These are phyloP conservation scores for Saccharomyces jurei DNA, from an alignment of 805 yeast genomes.

Conservation along the genomic window DNA sequence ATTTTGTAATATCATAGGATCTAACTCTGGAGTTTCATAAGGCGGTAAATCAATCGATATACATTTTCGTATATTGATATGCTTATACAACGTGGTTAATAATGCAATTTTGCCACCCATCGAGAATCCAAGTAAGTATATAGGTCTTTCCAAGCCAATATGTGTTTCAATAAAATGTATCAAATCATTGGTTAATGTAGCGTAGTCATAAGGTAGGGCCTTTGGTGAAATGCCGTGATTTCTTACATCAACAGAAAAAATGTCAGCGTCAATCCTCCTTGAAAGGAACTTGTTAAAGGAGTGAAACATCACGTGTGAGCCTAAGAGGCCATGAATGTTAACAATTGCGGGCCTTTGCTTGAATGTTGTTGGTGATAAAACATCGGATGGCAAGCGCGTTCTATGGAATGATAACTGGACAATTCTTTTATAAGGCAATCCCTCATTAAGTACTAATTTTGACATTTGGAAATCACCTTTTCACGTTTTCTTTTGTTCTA, in stretches of 20 bases:
- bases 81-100: conserved; percentile 32
- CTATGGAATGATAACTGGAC: background rate
- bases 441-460: background rate
- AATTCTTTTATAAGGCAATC: background rate
- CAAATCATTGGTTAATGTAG: conserved; percentile 38
- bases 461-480: background rate
- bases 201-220: conserved; percentile 39
- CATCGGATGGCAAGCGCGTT: background rate
- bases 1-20: conserved; percentile 15
- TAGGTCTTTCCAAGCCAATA: conserved; percentile 20
- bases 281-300: conserved; percentile 34
- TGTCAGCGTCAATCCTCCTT: conserved; percentile 26
- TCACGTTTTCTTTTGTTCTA: background rate
- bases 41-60: conserved; percentile 37
- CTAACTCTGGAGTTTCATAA: conserved; percentile 17
- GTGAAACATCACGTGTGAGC: conserved; percentile 39
- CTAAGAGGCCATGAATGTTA: conserved; percentile 48
- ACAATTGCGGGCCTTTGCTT: conserved; percentile 33
- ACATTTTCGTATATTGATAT: conserved; percentile 30
- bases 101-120: conserved; percentile 57
- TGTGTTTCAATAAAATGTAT: conserved; percentile 28
- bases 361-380: background rate
- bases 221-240: conserved; percentile 48
- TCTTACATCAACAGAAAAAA: conserved; percentile 42
- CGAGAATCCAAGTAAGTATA: conserved; percentile 43